These are phyloP conservation scores for Phytophthora fragariae DNA, from an alignment of 352 stramenopile genomes.

Conservation along the genomic window DNA sequence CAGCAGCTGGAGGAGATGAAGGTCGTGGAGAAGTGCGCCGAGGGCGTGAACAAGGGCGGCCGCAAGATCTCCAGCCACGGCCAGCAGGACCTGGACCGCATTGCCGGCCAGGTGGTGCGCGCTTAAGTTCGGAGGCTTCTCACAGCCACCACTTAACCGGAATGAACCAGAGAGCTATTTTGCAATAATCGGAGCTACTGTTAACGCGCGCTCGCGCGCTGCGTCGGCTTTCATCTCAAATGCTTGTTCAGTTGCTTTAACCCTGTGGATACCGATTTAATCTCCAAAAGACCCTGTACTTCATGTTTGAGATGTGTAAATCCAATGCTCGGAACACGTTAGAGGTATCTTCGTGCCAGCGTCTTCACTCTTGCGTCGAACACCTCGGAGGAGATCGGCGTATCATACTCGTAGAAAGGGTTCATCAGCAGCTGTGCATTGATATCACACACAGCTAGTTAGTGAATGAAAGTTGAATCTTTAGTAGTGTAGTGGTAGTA, in stretches of 20 bases:
- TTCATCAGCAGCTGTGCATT: slow-evolving; percentile 93
- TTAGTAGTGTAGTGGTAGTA: too few relatives aligned
- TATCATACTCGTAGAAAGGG: slow-evolving; percentile 97
- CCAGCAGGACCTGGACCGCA: slow-evolving; percentile 99
- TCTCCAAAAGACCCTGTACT: background rate
- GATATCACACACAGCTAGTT: background rate
- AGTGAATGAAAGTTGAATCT: slow-evolving; percentile 22
- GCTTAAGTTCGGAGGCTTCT: slow-evolving; percentile 66
- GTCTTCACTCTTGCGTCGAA: slow-evolving; percentile 94
- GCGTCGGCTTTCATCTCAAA: slow-evolving; percentile 20
- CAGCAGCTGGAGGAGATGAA: slow-evolving; percentile 99
- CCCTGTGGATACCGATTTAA: slow-evolving; percentile 5
- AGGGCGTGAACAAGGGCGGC: slow-evolving; percentile 94
- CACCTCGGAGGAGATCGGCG: slow-evolving; percentile 92
- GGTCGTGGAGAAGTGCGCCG: slow-evolving; percentile 96
- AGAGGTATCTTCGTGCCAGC: slow-evolving; percentile 91
- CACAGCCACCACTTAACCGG: slow-evolving; percentile 35
- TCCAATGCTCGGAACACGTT: too few relatives aligned
- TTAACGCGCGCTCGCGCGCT: slow-evolving; percentile 15
- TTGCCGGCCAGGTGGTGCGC: slow-evolving; percentile 95
- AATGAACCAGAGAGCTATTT: slow-evolving; percentile 62
- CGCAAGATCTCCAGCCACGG: slow-evolving; percentile 96
- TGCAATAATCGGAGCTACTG: slow-evolving; percentile 59
- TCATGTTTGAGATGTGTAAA: too few relatives aligned
- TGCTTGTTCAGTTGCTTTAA: background rate